Base-by-base conservation (phyloP, 202 grass and related monocot species). In the Eragrostis tef region DNA sequence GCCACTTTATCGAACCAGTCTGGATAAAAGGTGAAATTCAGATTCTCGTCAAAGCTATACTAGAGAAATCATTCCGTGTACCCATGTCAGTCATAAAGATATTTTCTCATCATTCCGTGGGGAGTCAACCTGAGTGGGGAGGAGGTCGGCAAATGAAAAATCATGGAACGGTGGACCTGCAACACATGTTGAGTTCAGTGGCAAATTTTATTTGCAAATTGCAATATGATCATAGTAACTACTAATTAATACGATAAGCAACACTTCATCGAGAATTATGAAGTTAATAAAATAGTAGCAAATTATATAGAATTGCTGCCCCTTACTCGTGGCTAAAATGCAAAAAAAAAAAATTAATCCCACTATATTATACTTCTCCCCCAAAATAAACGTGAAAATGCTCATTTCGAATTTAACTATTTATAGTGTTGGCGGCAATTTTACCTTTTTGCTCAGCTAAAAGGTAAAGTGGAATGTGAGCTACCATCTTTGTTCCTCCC, bases 381-480 rank as follows among this genome's bases (percentile, higher is more conserved):
- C 34, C 34, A 39, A 9, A 45, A 61, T 39, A 9, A 82, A 72
- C 22, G 71, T 9, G 6, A 86, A 75, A 69, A 16, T 65, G n/a
- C 6, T 47, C 16, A 64, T 41, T 73, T 24, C 46, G 74, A 9
- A 29, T 36, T 74, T 42, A 74, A 51, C 15, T 43, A 49, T 52
- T 41, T 41, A 19, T 47, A 81, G 49, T 50, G 22, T 39, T 64
- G 21, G 71, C 52, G 84, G 13, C 71, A 49, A 47, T 77, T 78
- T 90, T 85, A 98, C 89, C 93, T 61, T 93, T 90, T 87, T 96
- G 89, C 58, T 90, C 70, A 0, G 81, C 85, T 70, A 91, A 71
- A 84, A 99, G 86, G 83, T 96, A 96, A 86, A 99, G 95, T 13
- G 90, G 93, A 81, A 96, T 64, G 77, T 93, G 93, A 88, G 93